Percentiles rank a stretch among this genome's conserved stretches.
These are phyloP conservation scores for Colletotrichum agaves DNA, from an alignment of 2,329 filamentous ascomycete genomes.

Conservation along the genomic window DNA sequence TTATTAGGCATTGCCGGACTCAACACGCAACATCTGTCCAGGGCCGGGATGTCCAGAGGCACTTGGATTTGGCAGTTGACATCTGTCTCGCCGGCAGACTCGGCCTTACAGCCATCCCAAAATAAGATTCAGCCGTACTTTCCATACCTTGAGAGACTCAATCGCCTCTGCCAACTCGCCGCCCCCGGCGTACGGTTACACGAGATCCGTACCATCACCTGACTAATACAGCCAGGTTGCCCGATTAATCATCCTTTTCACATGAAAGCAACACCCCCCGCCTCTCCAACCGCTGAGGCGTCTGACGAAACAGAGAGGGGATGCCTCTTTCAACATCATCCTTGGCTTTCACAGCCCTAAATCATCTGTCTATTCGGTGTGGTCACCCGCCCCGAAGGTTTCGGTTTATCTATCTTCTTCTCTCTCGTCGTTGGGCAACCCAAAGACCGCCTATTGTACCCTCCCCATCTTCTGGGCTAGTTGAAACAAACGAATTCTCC, in stretches of 20 bases:
- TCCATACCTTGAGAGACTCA: neutral
- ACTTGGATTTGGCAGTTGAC: neutral
- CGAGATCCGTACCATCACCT: slow-evolving; percentile 6
- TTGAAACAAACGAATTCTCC: slow-evolving; percentile 2
- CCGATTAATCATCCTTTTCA: neutral
- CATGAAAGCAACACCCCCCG: neutral
- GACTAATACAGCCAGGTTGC: neutral
- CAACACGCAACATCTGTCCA: too few species aligned
- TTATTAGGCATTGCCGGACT: too few species aligned
- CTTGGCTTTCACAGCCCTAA: neutral
- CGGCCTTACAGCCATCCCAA: neutral
- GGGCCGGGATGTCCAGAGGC: too few species aligned
- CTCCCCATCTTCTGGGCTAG: neutral
- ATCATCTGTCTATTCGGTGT: neutral
- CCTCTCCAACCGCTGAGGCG: neutral
- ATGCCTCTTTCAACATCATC: neutral
- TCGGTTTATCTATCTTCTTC: neutral
- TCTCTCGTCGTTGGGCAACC: neutral
- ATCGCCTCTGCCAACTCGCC: neutral
- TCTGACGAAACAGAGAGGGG: neutral
- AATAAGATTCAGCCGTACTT: neutral
- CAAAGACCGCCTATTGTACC: neutral
- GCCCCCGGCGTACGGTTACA: neutral
- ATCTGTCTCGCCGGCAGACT: neutral
- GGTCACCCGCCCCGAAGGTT: neutral